phyloP scores from a whole-genome alignment of 2,329 filamentous ascomycete genomes.

The Alternaria burnsii region DNA sequence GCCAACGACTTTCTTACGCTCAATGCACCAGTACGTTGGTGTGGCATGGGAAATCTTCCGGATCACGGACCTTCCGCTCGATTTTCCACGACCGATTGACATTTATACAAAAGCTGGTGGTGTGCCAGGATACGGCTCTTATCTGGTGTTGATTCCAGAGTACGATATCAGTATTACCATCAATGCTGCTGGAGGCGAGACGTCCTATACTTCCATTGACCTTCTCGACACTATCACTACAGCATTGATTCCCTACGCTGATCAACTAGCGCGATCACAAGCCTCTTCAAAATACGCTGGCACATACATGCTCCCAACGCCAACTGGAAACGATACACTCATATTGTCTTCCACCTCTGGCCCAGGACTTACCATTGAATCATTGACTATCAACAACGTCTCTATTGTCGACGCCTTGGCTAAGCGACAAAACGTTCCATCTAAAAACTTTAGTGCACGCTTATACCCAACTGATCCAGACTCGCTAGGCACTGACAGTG shows the following conservation, averaged over 20 bases:
- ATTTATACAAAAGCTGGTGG: constrained; percentile 38
- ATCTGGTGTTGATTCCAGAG: constrained; percentile 34
- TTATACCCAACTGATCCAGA: constrained; percentile 35
- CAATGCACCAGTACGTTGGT: constrained; percentile 33
- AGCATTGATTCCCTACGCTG: constrained; percentile 31
- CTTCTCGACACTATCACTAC: constrained; percentile 24
- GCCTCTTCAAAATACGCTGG: constrained; percentile 31
- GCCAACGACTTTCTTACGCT: constrained; percentile 28
- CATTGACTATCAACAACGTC: constrained; percentile 27
- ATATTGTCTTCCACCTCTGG: constrained; percentile 17
- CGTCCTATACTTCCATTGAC: constrained; percentile 15
- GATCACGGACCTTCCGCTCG: constrained; percentile 24
- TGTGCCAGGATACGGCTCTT: constrained; percentile 32
- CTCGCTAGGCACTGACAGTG: constrained; percentile 17
- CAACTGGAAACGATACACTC: constrained; percentile 23
- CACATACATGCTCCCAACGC: constrained; percentile 20
- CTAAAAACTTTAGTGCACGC: constrained; percentile 25
- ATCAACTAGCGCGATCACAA: constrained; percentile 29
- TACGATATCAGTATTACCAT: constrained; percentile 36
- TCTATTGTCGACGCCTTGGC: constrained; percentile 26
- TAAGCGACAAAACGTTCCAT: constrained; percentile 7
- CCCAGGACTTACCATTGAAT: constrained; percentile 30
- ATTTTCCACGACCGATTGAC: constrained; percentile 30
- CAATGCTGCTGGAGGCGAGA: constrained; percentile 28
- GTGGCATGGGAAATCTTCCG: constrained; percentile 42